A percentile compares a stretch with the other conserved stretches of the same genome.
Evolutionary conservation across 2,329 filamentous ascomycete species (phyloP).

Genomic region (Colletotrichum lindemuthianum): DNA sequence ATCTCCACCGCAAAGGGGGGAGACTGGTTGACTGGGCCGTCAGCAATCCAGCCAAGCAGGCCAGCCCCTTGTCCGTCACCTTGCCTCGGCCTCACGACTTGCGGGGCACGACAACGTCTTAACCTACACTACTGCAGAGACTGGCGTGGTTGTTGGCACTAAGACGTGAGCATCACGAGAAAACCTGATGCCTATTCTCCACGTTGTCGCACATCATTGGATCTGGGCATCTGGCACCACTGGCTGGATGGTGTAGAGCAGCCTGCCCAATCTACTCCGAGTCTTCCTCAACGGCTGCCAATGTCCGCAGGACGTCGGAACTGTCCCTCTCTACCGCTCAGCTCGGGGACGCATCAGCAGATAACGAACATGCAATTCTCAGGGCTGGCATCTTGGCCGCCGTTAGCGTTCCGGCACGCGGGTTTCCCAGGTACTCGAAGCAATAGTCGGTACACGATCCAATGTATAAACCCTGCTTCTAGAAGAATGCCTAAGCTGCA

Average conservation of each 20-base stretch:
- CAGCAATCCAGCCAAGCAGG: constrained; percentile 8
- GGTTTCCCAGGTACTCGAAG: constrained; percentile 5
- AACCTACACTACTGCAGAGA: constrained; percentile 4
- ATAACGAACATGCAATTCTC: too few relatives aligned
- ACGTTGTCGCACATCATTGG: constrained; percentile 8
- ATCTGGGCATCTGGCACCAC: constrained; percentile 1
- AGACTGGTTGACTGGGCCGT: background rate
- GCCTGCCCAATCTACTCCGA: background rate
- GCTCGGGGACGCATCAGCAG: background rate
- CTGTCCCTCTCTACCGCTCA: background rate
- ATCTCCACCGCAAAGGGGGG: constrained; percentile 4
- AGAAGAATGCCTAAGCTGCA: constrained; percentile 12
- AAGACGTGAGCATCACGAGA: constrained; percentile 17
- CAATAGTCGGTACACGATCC: background rate
- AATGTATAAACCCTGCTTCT: constrained; percentile 17
- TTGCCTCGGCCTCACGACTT: constrained; percentile 5
- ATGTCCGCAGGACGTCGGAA: constrained; percentile 2
- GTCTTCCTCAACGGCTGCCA: background rate
- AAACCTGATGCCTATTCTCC: constrained; percentile 15
- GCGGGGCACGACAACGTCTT: constrained; percentile 11
- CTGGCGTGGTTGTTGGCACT: background rate
- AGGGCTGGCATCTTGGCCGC: background rate
- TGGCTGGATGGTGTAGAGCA: background rate
- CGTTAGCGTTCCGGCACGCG: constrained; percentile 1
- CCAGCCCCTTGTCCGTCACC: constrained; percentile 6